Evolutionary conservation across 352 stramenopile species (phyloP).

Genomic region (Elongisporangium senticosum): DNA sequence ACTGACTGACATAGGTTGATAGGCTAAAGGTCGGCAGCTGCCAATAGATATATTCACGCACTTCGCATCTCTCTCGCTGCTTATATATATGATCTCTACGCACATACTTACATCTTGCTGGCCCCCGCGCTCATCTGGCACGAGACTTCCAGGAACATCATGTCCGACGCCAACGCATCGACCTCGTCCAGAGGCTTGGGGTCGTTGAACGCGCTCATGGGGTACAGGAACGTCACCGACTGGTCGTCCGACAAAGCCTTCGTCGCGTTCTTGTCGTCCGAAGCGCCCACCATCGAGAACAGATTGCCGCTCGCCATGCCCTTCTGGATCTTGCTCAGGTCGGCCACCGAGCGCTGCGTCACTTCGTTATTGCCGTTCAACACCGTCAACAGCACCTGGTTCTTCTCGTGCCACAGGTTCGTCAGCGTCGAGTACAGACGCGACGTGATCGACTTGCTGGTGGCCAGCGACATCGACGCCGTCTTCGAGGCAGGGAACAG

Average conservation of each 20-base stretch:
- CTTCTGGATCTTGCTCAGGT: slow-evolving; percentile 80
- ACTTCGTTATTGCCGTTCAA: slow-evolving; percentile 67
- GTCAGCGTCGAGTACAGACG: slow-evolving; percentile 77
- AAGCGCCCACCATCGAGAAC: slow-evolving; percentile 47
- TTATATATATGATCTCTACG: neutral
- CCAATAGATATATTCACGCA: neutral
- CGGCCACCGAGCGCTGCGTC: slow-evolving; percentile 61
- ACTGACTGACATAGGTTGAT: neutral
- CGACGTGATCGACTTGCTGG: slow-evolving; percentile 51
- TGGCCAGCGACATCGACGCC: slow-evolving; percentile 23
- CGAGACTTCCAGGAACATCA: slow-evolving; percentile 77
- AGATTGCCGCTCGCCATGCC: slow-evolving; percentile 57
- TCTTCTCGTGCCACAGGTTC: slow-evolving; percentile 80
- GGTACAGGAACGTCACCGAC: slow-evolving; percentile 82
- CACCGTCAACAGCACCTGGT: slow-evolving; percentile 75
- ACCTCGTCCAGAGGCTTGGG: slow-evolving; percentile 29
- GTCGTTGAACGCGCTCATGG: slow-evolving; percentile 71
- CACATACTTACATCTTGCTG: slow-evolving; percentile 16
- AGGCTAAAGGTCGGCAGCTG: neutral
- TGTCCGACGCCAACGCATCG: slow-evolving; percentile 23
- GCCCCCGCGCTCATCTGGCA: slow-evolving; percentile 57
- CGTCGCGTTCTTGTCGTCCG: slow-evolving; percentile 13
- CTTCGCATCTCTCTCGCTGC: neutral
- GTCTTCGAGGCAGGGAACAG: slow-evolving; percentile 7
- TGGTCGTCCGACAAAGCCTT: slow-evolving; percentile 41